Evolutionary conservation across 1,139 yeast genomes (phyloP).

Genomic region (Torulaspora globosa): DNA sequence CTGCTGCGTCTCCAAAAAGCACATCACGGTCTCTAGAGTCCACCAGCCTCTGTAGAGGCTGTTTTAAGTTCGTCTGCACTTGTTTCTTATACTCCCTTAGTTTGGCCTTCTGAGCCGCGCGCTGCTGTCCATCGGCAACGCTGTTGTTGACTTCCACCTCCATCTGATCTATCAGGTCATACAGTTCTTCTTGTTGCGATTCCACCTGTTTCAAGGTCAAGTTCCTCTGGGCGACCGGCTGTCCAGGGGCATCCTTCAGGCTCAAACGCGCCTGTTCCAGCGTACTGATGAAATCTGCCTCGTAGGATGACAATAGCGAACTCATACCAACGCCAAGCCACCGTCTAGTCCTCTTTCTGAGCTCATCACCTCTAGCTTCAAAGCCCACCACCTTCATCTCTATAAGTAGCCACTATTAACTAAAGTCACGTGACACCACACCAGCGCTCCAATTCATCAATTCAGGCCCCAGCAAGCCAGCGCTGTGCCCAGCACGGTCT

Average conservation of each 20-base stretch:
- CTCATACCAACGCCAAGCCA: conserved; percentile 18
- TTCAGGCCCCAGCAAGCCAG: background rate
- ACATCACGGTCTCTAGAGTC: conserved; percentile 31
- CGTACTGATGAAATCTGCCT: conserved; percentile 33
- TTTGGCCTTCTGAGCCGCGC: conserved; percentile 29
- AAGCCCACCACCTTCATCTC: no score
- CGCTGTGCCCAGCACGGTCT: background rate
- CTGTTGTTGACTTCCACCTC: conserved; percentile 35
- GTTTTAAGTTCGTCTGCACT: conserved; percentile 24
- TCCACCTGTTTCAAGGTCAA: conserved; percentile 29
- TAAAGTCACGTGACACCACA: background rate
- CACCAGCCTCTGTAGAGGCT: conserved; percentile 29
- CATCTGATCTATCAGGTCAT: conserved; percentile 36
- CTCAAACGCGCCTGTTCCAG: conserved; percentile 28
- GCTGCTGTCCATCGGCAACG: conserved; percentile 22
- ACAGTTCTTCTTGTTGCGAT: conserved; percentile 33
- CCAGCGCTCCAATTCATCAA: background rate
- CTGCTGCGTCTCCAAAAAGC: conserved; percentile 25
- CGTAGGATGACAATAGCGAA: conserved; percentile 30
- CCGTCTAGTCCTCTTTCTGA: background rate
- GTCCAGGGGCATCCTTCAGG: conserved; percentile 23
- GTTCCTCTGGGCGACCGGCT: conserved; percentile 28
- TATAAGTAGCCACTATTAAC: background rate
- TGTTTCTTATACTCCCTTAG: conserved; percentile 32
- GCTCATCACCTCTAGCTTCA: background rate